Evolutionary conservation across 106 monocot species (phyloP), one percentile per base, ranked within the genome.

Genomic region (Agapanthus africanus): DNA sequence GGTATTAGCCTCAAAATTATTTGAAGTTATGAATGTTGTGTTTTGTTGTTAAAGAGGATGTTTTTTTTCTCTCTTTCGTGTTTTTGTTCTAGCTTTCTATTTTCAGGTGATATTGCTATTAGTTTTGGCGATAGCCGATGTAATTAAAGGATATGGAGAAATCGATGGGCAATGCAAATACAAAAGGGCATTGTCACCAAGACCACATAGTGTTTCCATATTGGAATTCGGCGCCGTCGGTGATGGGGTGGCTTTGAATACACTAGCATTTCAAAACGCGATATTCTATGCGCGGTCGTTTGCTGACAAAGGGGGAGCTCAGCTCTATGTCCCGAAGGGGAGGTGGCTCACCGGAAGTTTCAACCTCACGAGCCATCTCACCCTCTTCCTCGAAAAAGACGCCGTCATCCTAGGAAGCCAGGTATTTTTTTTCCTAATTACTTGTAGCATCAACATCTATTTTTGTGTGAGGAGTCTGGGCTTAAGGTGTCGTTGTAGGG

Each of bases 271-370:
- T 59, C 94, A 94, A 69, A 94, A 94, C 66, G 94, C 94, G 3
- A 59, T 90, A n/a, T 94, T 94, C 75, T 94, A 94, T 64, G 37
- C 81, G 18, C 80, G 62, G 27, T 94, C 94, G 0, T 90, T 94
- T 72, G 78, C 90, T 1, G 87, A 94, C 70, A 94, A 94, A 71
- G 94, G 94, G 31, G 94, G 90, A 15, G 94, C 94, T 70, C 94
- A 94, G 79, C 70, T 94, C 5, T 94, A 88, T 62, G 81, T 94
- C 38, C 94, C 94, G 11, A 77, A 79, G 63, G 94, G 94, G 32
- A 67, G 74, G 36, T 94, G 90, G 87, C 77, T 94, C 18, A 88
- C 87, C 0, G 90, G 87, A 60, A 87, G 94, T 63, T 83, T 94
- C 75, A 85, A 94, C 40, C 80, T 94, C 67, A 90, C 77, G 13